Evolutionary conservation across 139 green algal species (phyloP).

Genomic region (Microglena sp.): DNA sequence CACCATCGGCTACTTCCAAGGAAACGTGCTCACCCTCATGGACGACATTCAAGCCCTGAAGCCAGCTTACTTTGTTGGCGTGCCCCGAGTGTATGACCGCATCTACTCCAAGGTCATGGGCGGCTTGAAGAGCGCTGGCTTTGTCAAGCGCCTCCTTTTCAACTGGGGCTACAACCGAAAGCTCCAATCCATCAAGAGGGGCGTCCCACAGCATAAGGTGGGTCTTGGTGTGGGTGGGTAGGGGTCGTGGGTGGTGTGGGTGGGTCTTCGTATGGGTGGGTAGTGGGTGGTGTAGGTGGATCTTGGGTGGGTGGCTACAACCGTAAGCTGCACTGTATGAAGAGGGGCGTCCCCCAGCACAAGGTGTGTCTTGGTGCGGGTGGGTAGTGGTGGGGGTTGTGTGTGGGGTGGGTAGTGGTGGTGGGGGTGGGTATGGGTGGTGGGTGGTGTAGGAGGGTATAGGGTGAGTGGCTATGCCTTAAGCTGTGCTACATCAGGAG

Average conservation of each 20-base stretch:
- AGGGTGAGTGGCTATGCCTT: constrained; percentile 44
- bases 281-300: too few relatives aligned
- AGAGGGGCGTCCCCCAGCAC: constrained; percentile 36
- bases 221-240: too few relatives aligned
- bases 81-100: constrained; percentile 92
- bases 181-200: constrained; percentile 53
- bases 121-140: constrained; percentile 20
- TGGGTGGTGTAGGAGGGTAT: too few relatives aligned
- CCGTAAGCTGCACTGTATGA: constrained; percentile 65
- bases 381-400: too few relatives aligned
- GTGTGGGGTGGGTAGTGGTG: too few relatives aligned
- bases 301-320: too few relatives aligned
- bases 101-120: constrained; percentile 59
- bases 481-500: constrained; percentile 66
- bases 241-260: too few relatives aligned
- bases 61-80: constrained; percentile 86
- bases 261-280: too few relatives aligned
- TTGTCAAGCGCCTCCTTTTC: constrained; percentile 56
- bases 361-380: too few relatives aligned
- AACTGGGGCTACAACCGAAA: constrained; percentile 65
- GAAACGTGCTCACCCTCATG: constrained; percentile 69
- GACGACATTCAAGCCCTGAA: constrained; percentile 75
- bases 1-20: constrained; percentile 76
- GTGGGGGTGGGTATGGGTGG: too few relatives aligned
- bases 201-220: constrained; percentile 35